phyloP scores from a whole-genome alignment of 2,329 filamentous ascomycete species.

The Neonectria faginata region DNA sequence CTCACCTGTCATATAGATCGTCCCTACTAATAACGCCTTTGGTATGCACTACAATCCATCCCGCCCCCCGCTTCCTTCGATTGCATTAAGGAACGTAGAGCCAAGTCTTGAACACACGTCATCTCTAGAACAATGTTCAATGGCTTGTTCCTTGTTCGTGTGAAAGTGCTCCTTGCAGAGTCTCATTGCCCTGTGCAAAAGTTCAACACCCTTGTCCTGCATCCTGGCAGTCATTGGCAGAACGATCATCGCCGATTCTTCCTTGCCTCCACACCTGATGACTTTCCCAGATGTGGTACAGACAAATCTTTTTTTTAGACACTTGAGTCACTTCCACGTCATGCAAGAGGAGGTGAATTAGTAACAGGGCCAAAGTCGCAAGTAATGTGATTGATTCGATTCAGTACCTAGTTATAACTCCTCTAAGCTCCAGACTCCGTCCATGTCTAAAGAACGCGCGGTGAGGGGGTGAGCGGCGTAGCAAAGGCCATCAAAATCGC shows the following conservation, averaged over 20 bases:
- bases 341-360: background rate
- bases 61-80: constrained; percentile 13
- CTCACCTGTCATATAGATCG: constrained; percentile 11
- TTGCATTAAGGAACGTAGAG: constrained; percentile 1
- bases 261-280: background rate
- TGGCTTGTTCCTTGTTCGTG: constrained; percentile 4
- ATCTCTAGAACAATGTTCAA: background rate
- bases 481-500: constrained; percentile 3
- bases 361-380: background rate
- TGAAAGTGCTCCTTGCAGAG: background rate
- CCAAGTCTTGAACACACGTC: constrained; percentile 5
- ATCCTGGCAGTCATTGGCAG: background rate
- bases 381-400: constrained; percentile 26
- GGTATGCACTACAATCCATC: constrained; percentile 5
- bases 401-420: constrained; percentile 29
- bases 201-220: background rate
- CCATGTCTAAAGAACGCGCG: constrained; percentile 19
- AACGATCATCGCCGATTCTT: background rate
- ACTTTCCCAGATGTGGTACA: background rate
- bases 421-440: constrained; percentile 30
- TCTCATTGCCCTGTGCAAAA: background rate
- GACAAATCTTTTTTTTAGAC: background rate
- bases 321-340: background rate
- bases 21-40: constrained; percentile 21
- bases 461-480: constrained; percentile 20